These are phyloP conservation scores for Myotisia sp. DNA, from an alignment of 2,329 filamentous ascomycete species.

Conservation along the genomic window DNA sequence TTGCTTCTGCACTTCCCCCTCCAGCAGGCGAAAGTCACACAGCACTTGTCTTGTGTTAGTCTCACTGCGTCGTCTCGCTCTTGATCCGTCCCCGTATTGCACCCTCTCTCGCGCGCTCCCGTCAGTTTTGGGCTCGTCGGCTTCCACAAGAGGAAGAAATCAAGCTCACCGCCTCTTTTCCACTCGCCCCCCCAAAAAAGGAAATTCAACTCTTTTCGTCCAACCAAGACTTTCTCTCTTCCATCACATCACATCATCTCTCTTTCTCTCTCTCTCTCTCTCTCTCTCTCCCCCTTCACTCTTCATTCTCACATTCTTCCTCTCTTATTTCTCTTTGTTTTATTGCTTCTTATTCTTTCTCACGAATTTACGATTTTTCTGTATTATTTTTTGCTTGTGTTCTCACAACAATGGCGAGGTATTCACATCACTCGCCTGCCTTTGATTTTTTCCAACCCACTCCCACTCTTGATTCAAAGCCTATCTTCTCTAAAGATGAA, in stretches of 20 bases:
- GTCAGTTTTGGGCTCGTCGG: too few relatives aligned
- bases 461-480: constrained; percentile 30
- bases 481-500: constrained; percentile 33
- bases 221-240: constrained; percentile 3
- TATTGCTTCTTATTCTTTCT: constrained; percentile 2
- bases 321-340: constrained; percentile 5
- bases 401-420: constrained; percentile 26
- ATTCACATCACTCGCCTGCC: constrained; percentile 27
- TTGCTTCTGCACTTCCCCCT: too few relatives aligned
- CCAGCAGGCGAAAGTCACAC: too few relatives aligned
- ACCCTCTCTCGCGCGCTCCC: background rate
- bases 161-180: too few relatives aligned
- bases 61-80: constrained; percentile 2
- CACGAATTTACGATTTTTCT: constrained; percentile 4
- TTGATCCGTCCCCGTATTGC: background rate
- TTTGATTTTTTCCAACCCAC: constrained; percentile 33
- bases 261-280: constrained; percentile 6
- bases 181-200: too few relatives aligned
- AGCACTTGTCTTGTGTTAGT: too few relatives aligned
- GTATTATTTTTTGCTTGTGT: constrained; percentile 1
- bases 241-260: constrained; percentile 7
- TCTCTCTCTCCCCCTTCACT: constrained; percentile 7
- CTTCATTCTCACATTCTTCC: constrained; percentile 8
- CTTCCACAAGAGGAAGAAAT: too few relatives aligned
- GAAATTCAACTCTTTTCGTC: constrained; percentile 2